These are phyloP conservation scores for Coniella lustricola DNA, from an alignment of 2,329 filamentous ascomycete genomes.

Conservation along the genomic window DNA sequence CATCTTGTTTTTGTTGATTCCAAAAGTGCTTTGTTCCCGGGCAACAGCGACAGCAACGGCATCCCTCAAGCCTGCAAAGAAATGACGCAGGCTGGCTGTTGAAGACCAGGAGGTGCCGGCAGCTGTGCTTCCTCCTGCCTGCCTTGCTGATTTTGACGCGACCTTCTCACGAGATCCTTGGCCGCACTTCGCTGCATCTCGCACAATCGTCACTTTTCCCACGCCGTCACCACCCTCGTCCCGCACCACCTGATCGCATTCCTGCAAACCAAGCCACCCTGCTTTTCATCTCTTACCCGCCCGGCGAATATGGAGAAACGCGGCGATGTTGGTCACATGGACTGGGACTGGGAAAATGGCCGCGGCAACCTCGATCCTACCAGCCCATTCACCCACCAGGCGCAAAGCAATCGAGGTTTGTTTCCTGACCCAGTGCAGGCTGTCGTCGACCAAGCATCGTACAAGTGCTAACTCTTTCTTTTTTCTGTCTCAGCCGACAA, in stretches of 20 bases:
- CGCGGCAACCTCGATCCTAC: slow-evolving; percentile 51
- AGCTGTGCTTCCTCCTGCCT: too few species aligned
- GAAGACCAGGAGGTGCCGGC: not conserved
- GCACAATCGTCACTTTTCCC: not conserved
- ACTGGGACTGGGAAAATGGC: slow-evolving; percentile 55
- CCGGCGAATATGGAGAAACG: slow-evolving; percentile 41
- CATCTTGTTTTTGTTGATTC: too few species aligned
- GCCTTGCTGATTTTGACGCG: not conserved
- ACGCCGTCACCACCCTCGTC: too few species aligned
- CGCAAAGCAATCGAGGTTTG: slow-evolving; percentile 36
- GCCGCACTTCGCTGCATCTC: not conserved
- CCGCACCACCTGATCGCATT: not conserved
- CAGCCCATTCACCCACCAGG: slow-evolving; percentile 53
- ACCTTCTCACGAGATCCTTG: not conserved
- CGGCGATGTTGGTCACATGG: slow-evolving; percentile 56
- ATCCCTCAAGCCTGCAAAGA: not conserved
- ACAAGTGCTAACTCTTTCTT: not conserved
- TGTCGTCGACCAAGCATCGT: not conserved
- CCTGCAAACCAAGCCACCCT: not conserved
- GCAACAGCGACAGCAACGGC: too few species aligned
- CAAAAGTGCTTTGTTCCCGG: not conserved
- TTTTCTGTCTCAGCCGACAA: not conserved
- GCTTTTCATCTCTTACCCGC: not conserved
- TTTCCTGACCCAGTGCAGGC: slow-evolving; percentile 9
- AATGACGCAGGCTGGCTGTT: not conserved